Conservation (phyloP, 1,139 yeast species). For the Protomyces arabidopsidicola region DNA sequence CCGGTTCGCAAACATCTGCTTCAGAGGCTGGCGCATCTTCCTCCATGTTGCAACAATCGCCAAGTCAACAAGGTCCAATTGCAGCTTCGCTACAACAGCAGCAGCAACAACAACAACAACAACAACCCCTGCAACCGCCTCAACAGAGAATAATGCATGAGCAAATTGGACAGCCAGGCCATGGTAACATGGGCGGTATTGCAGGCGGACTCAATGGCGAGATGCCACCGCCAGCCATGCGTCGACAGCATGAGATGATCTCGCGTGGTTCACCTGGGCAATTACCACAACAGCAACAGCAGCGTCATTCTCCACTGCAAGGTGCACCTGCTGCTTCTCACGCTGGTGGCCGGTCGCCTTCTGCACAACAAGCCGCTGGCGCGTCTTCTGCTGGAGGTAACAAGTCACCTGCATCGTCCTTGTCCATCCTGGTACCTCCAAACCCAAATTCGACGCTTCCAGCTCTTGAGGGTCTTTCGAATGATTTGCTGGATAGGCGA, state of each 20-base stretch:
- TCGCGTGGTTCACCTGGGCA: neutral
- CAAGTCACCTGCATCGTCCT: neutral
- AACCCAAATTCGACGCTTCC: slow-evolving; percentile 4
- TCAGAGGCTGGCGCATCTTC: neutral
- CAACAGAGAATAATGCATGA: neutral
- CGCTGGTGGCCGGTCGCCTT: neutral
- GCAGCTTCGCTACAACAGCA: slow-evolving; percentile 2
- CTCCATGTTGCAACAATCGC: no score
- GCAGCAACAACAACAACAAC: neutral
- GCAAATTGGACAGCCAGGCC: neutral
- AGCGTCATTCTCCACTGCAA: neutral
- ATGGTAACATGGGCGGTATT: neutral
- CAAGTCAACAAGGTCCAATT: neutral
- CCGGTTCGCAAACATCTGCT: neutral
- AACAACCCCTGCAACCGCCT: neutral
- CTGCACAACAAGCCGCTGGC: neutral
- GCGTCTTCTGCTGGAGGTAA: neutral
- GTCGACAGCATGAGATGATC: neutral
- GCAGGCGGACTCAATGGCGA: neutral
- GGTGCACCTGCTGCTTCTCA: neutral
- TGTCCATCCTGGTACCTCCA: slow-evolving; percentile 11
- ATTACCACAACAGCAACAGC: neutral
- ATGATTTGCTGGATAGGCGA: slow-evolving; percentile 9
- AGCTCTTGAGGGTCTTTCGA: slow-evolving; percentile 7
- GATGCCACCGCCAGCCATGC: neutral